Evolutionary conservation across 768 basidiomycete genomes (phyloP).

Genomic region (Kwoniella heveanensis): DNA sequence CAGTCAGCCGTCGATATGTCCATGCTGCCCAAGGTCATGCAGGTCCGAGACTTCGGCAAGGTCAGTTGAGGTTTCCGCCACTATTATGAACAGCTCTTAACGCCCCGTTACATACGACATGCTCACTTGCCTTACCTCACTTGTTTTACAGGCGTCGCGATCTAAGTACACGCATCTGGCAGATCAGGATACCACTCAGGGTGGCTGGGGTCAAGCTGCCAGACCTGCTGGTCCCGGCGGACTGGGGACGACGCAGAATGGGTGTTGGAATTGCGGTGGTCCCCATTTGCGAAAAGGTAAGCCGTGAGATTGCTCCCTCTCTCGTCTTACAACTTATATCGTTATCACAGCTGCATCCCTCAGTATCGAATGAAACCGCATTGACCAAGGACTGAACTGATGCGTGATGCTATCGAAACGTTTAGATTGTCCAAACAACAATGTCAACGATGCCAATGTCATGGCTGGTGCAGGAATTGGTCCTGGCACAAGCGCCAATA

Average conservation of each 20-base stretch:
- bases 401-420: not conserved
- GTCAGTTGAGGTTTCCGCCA: slow-evolving; percentile 30
- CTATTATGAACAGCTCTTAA: too few species aligned
- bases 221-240: slow-evolving; percentile 33
- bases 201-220: slow-evolving; percentile 49
- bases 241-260: slow-evolving; percentile 55
- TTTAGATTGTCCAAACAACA: slow-evolving; percentile 50
- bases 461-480: slow-evolving; percentile 8
- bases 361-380: too few species aligned
- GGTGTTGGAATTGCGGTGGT: slow-evolving; percentile 88
- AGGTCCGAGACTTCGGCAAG: slow-evolving; percentile 80
- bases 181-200: slow-evolving; percentile 84
- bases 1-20: slow-evolving; percentile 85
- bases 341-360: too few species aligned
- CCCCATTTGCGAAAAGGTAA: slow-evolving; percentile 88
- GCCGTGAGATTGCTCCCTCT: too few species aligned
- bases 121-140: not conserved
- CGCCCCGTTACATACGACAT: too few species aligned
- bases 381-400: not conserved
- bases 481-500: slow-evolving; percentile 34
- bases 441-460: slow-evolving; percentile 37
- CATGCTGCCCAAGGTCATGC: slow-evolving; percentile 90
- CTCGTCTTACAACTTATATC: too few species aligned
- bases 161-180: slow-evolving; percentile 95
- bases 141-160: slow-evolving; percentile 56